Conservation (phyloP, 1,284 basidiomycete species). For the Puccinia horiana region DNA sequence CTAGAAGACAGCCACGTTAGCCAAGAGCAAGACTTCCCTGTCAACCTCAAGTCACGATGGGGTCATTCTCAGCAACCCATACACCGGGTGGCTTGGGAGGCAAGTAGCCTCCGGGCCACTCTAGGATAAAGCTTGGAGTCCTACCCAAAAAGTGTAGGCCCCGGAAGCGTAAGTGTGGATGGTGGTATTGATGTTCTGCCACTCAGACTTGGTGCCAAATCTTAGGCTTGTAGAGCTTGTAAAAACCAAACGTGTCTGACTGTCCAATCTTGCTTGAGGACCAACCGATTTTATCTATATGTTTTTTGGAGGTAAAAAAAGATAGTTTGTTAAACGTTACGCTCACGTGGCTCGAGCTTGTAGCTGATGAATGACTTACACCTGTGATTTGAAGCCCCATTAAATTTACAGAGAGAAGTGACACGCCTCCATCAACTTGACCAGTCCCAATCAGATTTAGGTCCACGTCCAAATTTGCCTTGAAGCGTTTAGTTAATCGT, state of each 20-base stretch:
- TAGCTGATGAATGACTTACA: not conserved
- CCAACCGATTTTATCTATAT: constrained; percentile 43
- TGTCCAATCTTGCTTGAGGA: constrained; percentile 30
- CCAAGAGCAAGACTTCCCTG: too few species aligned
- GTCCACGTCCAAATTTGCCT: constrained; percentile 20
- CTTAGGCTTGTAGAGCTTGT: constrained; percentile 26
- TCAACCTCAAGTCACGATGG: too few species aligned
- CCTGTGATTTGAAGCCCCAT: constrained; percentile 9
- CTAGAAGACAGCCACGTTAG: too few species aligned
- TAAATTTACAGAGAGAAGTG: not conserved
- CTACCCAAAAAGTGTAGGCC: too few species aligned
- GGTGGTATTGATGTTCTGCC: constrained; percentile 31
- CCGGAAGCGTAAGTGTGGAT: not conserved
- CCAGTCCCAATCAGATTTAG: constrained; percentile 8
- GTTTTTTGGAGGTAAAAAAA: not conserved
- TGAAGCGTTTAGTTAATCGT: constrained; percentile 22
- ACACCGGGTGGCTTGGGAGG: too few species aligned
- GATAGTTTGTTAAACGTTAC: not conserved
- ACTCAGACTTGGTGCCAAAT: constrained; percentile 31
- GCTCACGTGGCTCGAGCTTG: too few species aligned
- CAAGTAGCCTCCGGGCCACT: too few species aligned
- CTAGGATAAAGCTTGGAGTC: too few species aligned
- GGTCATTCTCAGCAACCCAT: too few species aligned
- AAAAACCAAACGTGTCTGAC: constrained; percentile 25
- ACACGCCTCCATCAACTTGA: not conserved